phyloP scores from a whole-genome alignment of 2,329 filamentous ascomycete species.

The Trichoderma sp. region DNA sequence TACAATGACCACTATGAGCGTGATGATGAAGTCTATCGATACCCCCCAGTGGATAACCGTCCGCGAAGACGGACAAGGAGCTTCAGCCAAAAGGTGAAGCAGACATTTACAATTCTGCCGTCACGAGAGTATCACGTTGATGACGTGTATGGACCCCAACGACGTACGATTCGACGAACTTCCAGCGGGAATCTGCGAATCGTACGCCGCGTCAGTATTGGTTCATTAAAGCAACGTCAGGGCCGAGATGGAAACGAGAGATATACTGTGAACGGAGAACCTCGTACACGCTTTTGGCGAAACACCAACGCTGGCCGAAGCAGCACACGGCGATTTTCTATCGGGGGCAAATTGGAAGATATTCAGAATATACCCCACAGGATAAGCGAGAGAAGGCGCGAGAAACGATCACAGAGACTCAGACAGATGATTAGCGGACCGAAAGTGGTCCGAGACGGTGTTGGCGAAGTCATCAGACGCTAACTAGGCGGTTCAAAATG shows the following conservation, averaged over 20 bases:
- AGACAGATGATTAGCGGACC: conserved; percentile 63
- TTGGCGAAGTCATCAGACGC: conserved; percentile 57
- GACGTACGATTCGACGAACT: conserved; percentile 60
- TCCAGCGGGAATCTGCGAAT: conserved; percentile 63
- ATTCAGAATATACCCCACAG: conserved; percentile 56
- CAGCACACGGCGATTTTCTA: conserved; percentile 39
- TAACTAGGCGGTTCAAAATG: conserved; percentile 26
- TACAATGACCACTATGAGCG: conserved; percentile 35
- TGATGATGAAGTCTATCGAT: conserved; percentile 46
- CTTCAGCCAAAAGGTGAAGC: conserved; percentile 56
- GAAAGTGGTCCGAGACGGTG: conserved; percentile 58
- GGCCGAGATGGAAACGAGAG: conserved; percentile 39
- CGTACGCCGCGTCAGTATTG: conserved; percentile 54
- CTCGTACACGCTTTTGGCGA: conserved; percentile 37
- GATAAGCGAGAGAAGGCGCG: conserved; percentile 59
- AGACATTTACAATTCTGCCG: conserved; percentile 63
- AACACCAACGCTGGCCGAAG: conserved; percentile 34
- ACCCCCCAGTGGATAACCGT: conserved; percentile 53
- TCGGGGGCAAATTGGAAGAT: conserved; percentile 53
- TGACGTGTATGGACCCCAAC: conserved; percentile 47
- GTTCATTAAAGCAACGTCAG: conserved; percentile 41
- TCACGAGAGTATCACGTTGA: conserved; percentile 41
- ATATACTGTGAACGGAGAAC: conserved; percentile 34
- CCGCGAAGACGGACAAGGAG: conserved; percentile 49
- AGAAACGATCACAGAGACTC: conserved; percentile 60